These are phyloP conservation scores for Rutstroemia sydowiana DNA, from an alignment of 2,329 filamentous ascomycete genomes.

Conservation along the genomic window DNA sequence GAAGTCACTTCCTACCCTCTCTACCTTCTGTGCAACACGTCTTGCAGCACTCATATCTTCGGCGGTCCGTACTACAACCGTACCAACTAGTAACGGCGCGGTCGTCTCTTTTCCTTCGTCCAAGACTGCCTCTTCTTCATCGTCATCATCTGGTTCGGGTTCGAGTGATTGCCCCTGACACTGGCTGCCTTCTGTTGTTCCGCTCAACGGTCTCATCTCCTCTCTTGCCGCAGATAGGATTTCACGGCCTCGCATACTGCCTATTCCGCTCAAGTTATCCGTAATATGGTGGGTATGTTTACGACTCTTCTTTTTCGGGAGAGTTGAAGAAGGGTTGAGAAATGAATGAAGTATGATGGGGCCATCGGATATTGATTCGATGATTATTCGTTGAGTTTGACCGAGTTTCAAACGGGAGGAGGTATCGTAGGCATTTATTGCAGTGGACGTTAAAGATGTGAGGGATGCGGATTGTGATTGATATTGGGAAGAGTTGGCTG, in stretches of 20 bases:
- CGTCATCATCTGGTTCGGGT: not conserved
- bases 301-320: not conserved
- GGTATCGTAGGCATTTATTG: conserved; percentile 46
- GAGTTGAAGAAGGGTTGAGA: conserved; percentile 31
- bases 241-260: not conserved
- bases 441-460: conserved; percentile 43
- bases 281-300: not conserved
- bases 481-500: conserved; percentile 7
- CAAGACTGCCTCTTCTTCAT: conserved; percentile 4
- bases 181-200: conserved; percentile 13
- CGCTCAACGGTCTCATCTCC: conserved; percentile 21
- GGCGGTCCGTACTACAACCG: conserved; percentile 45
- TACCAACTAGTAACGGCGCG: conserved; percentile 44
- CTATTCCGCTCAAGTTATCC: not conserved
- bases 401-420: conserved; percentile 47
- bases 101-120: not conserved
- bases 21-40: conserved; percentile 44
- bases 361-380: conserved; percentile 42
- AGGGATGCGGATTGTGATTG: conserved; percentile 38
- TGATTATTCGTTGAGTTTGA: conserved; percentile 47
- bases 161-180: not conserved
- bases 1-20: conserved; percentile 47
- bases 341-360: conserved; percentile 38
- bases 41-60: conserved; percentile 45
- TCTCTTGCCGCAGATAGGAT: conserved; percentile 15